phyloP scores from a whole-genome alignment of 2,329 filamentous ascomycete genomes.

The Pseudogymnoascus sp. region DNA sequence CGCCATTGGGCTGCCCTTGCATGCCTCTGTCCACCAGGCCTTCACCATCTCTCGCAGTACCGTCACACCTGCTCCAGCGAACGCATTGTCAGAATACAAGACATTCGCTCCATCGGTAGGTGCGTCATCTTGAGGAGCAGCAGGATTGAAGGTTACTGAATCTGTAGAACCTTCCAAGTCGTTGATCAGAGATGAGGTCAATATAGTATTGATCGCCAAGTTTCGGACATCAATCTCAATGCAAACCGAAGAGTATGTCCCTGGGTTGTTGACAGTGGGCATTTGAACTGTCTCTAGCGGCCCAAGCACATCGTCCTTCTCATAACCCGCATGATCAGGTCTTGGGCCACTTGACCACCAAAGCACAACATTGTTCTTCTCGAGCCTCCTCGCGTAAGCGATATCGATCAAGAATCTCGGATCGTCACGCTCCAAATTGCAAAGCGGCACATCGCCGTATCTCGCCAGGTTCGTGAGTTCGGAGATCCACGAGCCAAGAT shows the following conservation, averaged over 20 bases:
- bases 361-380: slow-evolving; percentile 85
- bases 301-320: slow-evolving; percentile 81
- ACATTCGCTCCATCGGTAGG: slow-evolving; percentile 57
- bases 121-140: slow-evolving; percentile 52
- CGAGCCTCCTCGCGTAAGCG: slow-evolving; percentile 81
- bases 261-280: slow-evolving; percentile 87
- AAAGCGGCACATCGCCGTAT: slow-evolving; percentile 90
- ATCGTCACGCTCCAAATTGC: slow-evolving; percentile 91
- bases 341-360: slow-evolving; percentile 91
- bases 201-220: slow-evolving; percentile 92
- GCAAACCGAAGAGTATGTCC: slow-evolving; percentile 91
- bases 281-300: slow-evolving; percentile 81
- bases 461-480: slow-evolving; percentile 81
- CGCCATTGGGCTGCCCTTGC: slow-evolving; percentile 84
- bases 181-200: slow-evolving; percentile 94
- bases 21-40: slow-evolving; percentile 94
- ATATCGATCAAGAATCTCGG: slow-evolving; percentile 93
- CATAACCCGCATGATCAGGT: slow-evolving; percentile 92
- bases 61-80: slow-evolving; percentile 82
- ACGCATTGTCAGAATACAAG: slow-evolving; percentile 80
- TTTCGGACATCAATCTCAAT: slow-evolving; percentile 93
- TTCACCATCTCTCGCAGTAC: slow-evolving; percentile 98
- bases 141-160: slow-evolving; percentile 76
- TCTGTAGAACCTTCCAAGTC: slow-evolving; percentile 71
- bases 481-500: slow-evolving; percentile 84